phyloP scores from a whole-genome alignment of 129 eudicot genomes.

The sunflower (Helianthus annuus) region HanXRQr2.0-SUNRISE NC_035437.2:175997598-175998097 shows the following conservation, averaged over 20 bases:
- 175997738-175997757: conserved; percentile 38
- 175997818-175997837: conserved; percentile 16
- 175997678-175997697: conserved; percentile 16
- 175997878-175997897: conserved; percentile 19
- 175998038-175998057: no score
- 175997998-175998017: no score
- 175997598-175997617: conserved; percentile 3
- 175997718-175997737: conserved; percentile 81
- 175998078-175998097: no score
- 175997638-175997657: background rate
- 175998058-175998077: no score
- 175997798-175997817: background rate
- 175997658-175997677: background rate
- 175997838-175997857: conserved; percentile 9
- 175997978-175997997: no score
- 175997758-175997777: conserved; percentile 7
- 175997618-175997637: background rate
- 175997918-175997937: background rate
- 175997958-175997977: no score
- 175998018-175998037: no score
- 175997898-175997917: background rate
- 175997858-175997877: conserved; percentile 27
- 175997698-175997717: conserved; percentile 92
- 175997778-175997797: conserved; percentile 13
- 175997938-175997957: conserved; percentile 22